Percentiles rank a stretch among this genome's conserved stretches.
Evolutionary conservation across 495 filamentous ascomycete species (phyloP).

Genomic region (Thozetella sp.): DNA sequence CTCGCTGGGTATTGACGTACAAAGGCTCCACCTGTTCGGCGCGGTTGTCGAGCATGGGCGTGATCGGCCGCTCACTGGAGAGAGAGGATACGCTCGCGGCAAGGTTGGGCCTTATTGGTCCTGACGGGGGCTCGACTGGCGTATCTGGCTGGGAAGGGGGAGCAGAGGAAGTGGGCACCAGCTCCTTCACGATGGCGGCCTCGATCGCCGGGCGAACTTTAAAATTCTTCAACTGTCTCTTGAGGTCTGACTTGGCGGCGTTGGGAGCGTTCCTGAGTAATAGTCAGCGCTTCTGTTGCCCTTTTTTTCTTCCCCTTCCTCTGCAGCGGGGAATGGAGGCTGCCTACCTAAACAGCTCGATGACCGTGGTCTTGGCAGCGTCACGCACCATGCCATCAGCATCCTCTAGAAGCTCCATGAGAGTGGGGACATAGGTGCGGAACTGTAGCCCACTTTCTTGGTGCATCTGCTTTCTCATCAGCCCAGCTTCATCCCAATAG

Average conservation of each 20-base stretch:
- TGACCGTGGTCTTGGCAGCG: conserved; percentile 74
- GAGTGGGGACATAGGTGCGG: conserved; percentile 74
- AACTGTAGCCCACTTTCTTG: conserved; percentile 76
- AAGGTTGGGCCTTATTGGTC: conserved; percentile 39
- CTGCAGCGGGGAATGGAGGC: neutral
- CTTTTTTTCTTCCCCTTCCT: too few species aligned
- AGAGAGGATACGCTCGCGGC: conserved; percentile 51
- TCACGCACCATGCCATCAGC: conserved; percentile 86
- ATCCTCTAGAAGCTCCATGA: conserved; percentile 88
- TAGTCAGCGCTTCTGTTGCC: too few species aligned
- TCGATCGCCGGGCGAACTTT: conserved; percentile 86
- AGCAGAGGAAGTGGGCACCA: conserved; percentile 59
- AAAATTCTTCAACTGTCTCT: conserved; percentile 75
- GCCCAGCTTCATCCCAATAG: neutral
- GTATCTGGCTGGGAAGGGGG: conserved; percentile 40
- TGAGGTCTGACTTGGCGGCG: conserved; percentile 83
- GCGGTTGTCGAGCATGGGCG: conserved; percentile 56
- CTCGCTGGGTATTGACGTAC: conserved; percentile 77
- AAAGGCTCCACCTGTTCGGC: conserved; percentile 75
- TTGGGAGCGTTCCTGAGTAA: conserved; percentile 68
- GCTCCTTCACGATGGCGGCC: conserved; percentile 71
- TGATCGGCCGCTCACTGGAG: conserved; percentile 45
- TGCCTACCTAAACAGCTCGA: conserved; percentile 80
- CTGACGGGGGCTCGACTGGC: conserved; percentile 38
- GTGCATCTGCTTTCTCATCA: conserved; percentile 62